Percentiles rank a stretch among this genome's conserved stretches.
Conservation (phyloP, 257 asterid species). For the Verbena officinalis region DNA sequence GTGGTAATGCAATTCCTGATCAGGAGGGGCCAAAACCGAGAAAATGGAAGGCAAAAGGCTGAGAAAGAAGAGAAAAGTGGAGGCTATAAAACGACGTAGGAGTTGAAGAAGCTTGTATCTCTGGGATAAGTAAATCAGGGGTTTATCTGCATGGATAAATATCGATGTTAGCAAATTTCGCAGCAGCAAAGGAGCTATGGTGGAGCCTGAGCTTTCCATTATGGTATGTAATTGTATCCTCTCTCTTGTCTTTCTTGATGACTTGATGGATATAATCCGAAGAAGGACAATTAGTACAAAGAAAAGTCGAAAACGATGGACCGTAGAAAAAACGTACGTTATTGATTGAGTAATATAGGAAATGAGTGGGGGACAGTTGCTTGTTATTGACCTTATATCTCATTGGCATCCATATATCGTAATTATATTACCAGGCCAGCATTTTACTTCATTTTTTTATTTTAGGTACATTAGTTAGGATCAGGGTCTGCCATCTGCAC, state of each 20-base stretch:
- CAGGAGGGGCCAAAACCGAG: conserved; percentile 32
- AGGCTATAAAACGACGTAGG: conserved; percentile 45
- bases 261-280: too few species aligned
- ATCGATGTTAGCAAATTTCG: conserved; percentile 51
- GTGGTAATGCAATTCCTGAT: conserved; percentile 9
- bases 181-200: conserved; percentile 62
- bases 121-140: conserved; percentile 41
- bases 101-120: conserved; percentile 44
- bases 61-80: conserved; percentile 60
- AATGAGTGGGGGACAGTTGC: background rate
- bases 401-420: background rate
- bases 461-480: too few species aligned
- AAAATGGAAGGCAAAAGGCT: conserved; percentile 55
- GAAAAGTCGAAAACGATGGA: background rate
- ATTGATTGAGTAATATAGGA: background rate
- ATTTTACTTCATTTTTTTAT: too few species aligned
- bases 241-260: background rate
- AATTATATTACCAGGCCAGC: too few species aligned
- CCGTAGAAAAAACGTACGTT: background rate
- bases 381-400: background rate
- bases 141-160: conserved; percentile 52
- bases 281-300: background rate
- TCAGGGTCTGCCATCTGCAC: too few species aligned
- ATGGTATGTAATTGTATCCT: too few species aligned
- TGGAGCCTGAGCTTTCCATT: conserved; percentile 44